These are phyloP conservation scores for Conringia planisiliqua DNA, from an alignment of 345 rosid genomes.

Conservation along the genomic window DNA sequence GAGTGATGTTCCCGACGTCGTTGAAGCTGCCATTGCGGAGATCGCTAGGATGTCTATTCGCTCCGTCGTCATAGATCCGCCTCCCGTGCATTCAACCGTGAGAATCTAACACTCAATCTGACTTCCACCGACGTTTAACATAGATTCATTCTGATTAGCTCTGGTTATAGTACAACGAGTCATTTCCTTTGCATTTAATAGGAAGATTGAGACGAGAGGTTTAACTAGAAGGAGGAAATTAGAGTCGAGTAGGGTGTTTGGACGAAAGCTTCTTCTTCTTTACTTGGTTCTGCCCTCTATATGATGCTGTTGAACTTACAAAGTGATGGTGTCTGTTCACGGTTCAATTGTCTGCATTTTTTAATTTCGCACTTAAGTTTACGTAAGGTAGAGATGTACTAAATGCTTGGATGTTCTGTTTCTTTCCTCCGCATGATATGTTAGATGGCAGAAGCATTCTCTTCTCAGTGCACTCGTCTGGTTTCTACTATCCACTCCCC, in stretches of 20 bases:
- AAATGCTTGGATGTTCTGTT: neutral
- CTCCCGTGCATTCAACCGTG: slow-evolving; percentile 61
- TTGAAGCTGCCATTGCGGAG: slow-evolving; percentile 61
- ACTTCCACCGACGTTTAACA: neutral
- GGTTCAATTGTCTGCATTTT: slow-evolving; percentile 5
- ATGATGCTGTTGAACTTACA: too few relatives aligned
- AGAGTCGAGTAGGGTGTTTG: too few relatives aligned
- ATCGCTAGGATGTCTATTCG: slow-evolving; percentile 79
- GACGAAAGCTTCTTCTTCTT: neutral
- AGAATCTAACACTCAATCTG: neutral
- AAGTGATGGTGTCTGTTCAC: neutral
- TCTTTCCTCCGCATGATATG: neutral
- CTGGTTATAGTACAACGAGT: neutral
- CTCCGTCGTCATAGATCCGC: slow-evolving; percentile 59
- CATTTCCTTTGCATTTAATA: too few relatives aligned
- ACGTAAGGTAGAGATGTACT: neutral
- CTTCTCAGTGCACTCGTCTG: slow-evolving; percentile 5
- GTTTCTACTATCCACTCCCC: neutral
- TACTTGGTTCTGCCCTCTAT: neutral
- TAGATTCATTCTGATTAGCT: neutral
- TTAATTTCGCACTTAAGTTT: neutral
- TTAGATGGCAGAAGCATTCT: neutral
- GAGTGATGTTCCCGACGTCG: slow-evolving; percentile 55
- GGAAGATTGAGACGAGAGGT: too few relatives aligned
- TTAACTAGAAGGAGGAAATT: too few relatives aligned